Base-by-base conservation (phyloP, 192 early-diverging fungal species). In the Chytriomyces hyalinus region DNA sequence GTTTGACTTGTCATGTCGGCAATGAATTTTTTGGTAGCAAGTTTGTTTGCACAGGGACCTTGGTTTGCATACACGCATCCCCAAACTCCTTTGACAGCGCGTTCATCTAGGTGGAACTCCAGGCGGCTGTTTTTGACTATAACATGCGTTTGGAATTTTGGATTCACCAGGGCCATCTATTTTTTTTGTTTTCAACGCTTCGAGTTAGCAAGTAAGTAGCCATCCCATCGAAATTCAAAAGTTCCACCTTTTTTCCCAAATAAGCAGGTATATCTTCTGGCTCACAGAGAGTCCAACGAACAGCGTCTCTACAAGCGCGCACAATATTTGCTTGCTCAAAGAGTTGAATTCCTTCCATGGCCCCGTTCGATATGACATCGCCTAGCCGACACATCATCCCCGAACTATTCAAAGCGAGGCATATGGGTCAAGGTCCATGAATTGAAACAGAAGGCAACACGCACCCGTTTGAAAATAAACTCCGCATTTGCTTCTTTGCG, bases 341-440 rank as follows among this genome's bases (percentile, higher is more conserved):
- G 4, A 67, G 47, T 65, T 83, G 80, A 24, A 86, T 70, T 4
- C 72, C 51, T 67, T 88, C 87, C 6, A 86, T 50, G 6, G 81
- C 83, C 3, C 73, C 70, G 15, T 80, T 67, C 3, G 83, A 75
- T 49, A 88, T 83, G 36, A 86, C n/a, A 64, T 88, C 87, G 3
- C 87, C 87, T n/a, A 86, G 71, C n/a, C 87, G 78, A 9, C 80
- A 79, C 9, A 86, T 81, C 76, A 85, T 82, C 0, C 82, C 87
- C n/a, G 87, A 78, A 6, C 85, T 88, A 36, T 1, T 50, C 45
- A 22, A 26, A 22, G 36, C 36, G 36, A 36, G 20, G 8, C 28
- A 46, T 26, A 26, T 11, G 47, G 15, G 66, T 67, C 24, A 57
- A 73, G 5, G 15, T 67, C 67, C 1, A 69, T n/a, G 22, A 65